These are phyloP conservation scores for Bipolaris gigantea DNA, from an alignment of 2,329 filamentous ascomycete species.

Conservation along the genomic window DNA sequence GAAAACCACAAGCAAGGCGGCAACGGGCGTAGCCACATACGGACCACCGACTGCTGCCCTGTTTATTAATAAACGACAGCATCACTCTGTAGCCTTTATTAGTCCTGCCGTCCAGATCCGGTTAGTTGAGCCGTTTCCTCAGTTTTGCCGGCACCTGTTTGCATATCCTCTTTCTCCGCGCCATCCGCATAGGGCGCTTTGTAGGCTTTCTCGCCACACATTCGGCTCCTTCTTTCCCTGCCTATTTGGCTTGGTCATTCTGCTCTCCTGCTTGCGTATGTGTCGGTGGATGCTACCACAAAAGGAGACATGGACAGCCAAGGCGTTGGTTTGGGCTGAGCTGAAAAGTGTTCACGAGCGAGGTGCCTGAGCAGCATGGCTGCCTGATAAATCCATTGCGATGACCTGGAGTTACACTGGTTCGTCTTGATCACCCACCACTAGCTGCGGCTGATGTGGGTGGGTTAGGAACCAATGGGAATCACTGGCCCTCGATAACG, in stretches of 20 bases:
- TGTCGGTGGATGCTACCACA: neutral
- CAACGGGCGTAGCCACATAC: constrained; percentile 21
- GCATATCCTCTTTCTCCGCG: constrained; percentile 16
- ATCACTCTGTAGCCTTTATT: constrained; percentile 19
- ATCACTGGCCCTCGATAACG: neutral
- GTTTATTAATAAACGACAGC: constrained; percentile 11
- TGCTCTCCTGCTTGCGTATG: neutral
- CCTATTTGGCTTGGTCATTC: neutral
- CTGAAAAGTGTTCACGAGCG: neutral
- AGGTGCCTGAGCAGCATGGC: neutral
- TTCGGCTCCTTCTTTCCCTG: constrained; percentile 7
- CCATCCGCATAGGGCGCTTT: constrained; percentile 13
- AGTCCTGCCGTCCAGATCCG: constrained; percentile 16
- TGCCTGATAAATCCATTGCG: neutral
- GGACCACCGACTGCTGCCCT: constrained; percentile 20
- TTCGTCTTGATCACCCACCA: neutral
- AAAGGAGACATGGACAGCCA: neutral
- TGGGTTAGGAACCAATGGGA: neutral
- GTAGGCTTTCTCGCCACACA: constrained; percentile 23
- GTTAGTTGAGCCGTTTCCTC: constrained; percentile 16
- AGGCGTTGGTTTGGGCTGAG: neutral
- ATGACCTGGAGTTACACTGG: neutral
- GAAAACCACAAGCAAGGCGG: constrained; percentile 22
- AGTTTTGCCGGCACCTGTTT: constrained; percentile 18
- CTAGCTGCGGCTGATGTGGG: neutral